phyloP scores from a whole-genome alignment of 2,329 filamentous ascomycete species.

The Fusarium verrucosum region DNA sequence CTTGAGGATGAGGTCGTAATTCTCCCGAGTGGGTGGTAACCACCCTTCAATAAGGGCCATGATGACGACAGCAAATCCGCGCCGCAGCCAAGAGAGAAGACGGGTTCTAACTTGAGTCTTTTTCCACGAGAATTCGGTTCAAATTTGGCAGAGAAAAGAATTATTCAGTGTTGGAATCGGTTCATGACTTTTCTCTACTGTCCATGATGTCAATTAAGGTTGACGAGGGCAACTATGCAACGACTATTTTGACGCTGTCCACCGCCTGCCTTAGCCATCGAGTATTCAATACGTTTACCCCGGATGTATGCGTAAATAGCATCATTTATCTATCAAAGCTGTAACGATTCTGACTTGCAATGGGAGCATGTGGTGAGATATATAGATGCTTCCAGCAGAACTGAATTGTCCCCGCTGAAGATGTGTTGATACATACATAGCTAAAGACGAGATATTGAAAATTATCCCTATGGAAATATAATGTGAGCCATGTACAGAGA shows the following conservation, averaged over 20 bases:
- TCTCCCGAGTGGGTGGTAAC: constrained; percentile 66
- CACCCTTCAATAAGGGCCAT: constrained; percentile 63
- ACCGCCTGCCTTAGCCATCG: constrained; percentile 35
- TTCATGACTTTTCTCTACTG: not conserved
- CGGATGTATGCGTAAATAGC: not conserved
- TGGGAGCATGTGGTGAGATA: too few relatives aligned
- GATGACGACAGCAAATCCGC: constrained; percentile 3
- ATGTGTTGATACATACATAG: not conserved
- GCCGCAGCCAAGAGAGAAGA: not conserved
- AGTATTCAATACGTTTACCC: not conserved
- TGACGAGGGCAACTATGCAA: constrained; percentile 21
- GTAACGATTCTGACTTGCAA: too few relatives aligned
- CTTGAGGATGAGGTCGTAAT: constrained; percentile 63
- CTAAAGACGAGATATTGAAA: not conserved
- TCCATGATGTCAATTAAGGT: constrained; percentile 38
- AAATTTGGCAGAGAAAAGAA: not conserved
- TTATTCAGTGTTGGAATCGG: not conserved
- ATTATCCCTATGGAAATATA: not conserved
- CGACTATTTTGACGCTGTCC: constrained; percentile 35
- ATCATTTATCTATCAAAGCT: too few relatives aligned
- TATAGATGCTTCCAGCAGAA: not conserved
- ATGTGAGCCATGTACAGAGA: not conserved
- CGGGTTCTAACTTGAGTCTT: fast-evolving
- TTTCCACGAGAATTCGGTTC: not conserved
- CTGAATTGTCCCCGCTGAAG: not conserved